phyloP scores from a whole-genome alignment of 352 stramenopile species.

The Globisporangium megalacanthum region DNA sequence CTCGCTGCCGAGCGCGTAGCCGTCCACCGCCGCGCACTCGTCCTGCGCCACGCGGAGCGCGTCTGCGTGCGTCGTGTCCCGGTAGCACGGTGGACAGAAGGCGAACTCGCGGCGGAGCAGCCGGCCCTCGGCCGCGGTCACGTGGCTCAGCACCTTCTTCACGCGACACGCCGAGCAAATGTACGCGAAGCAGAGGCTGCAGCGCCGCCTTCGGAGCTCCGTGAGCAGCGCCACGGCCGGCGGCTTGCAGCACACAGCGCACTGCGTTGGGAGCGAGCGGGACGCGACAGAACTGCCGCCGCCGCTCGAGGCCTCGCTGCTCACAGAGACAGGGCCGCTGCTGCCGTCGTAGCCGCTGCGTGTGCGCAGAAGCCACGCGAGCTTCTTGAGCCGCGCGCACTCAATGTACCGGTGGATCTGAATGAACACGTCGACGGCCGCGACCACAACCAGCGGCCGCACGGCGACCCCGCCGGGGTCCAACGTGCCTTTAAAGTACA shows the following conservation, averaged over 20 bases:
- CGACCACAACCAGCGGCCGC: background rate
- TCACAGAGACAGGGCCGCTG: background rate
- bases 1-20: constrained; percentile 2
- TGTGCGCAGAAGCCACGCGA: constrained; percentile 1
- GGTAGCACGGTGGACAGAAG: constrained; percentile 21
- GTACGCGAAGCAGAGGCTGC: constrained; percentile 7
- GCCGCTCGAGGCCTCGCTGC: background rate
- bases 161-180: constrained; percentile 7
- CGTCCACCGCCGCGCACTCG: constrained; percentile 13
- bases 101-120: constrained; percentile 2
- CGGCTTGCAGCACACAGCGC: constrained; percentile 3
- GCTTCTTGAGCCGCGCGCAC: constrained; percentile 4
- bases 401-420: constrained; percentile 4
- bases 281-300: background rate
- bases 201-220: constrained; percentile 3
- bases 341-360: background rate
- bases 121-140: background rate
- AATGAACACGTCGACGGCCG: constrained; percentile 8
- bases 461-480: constrained; percentile 1
- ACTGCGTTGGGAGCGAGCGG: background rate
- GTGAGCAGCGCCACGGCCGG: background rate
- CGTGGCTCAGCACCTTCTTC: constrained; percentile 9
- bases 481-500: background rate
- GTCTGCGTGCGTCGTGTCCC: constrained; percentile 12
- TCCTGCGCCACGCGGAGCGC: constrained; percentile 19